Base-by-base conservation (phyloP, 495 filamentous ascomycete species). In the Sabuloglossum arenarium region DNA sequence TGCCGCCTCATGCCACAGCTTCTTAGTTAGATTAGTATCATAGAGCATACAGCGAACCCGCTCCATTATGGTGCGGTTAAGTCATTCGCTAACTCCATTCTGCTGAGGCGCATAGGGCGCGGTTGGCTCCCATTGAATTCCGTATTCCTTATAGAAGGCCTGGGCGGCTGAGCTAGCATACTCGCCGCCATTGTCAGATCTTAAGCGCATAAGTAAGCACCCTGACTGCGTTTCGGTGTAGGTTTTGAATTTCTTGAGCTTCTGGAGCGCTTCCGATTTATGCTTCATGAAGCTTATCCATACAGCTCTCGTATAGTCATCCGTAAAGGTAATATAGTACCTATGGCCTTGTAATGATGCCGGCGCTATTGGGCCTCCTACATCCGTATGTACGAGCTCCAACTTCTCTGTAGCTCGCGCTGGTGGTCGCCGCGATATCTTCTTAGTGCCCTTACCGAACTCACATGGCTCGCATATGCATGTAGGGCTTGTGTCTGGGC, bases 161-260 rank as follows among this genome's bases (percentile, higher is more conserved):
- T 56, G 1, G 3, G 42, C 11, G 11, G 37, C 45, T 23, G 25
- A 6, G 5, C n/a, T 24, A 3, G n/a, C 56, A 24, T 46, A 56
- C 27, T 56, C 54, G 3, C 54, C 37, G 11, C 54, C 54, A 56
- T 56, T 56, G 42, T 56, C 54, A 12, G 47, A 56, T 10, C 29
- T 3, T 27, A 56, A 21, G 5, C 24, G 8, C 29, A 57, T 56
- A 1, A 56, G 9, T 23, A 16, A 9, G 11, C 21, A 37, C 3
- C 30, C n/a, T 10, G 52, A 29, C 27, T 54, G 52, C 3, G 6
- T 29, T 37, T 54, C 25, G 3, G 37, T 25, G 16, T 19, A 42
- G 4, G 10, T 10, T 11, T 32, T 37, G 23, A 54, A 54, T 3
- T 54, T 24, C n/a, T 54, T 30, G 10, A 54, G 24, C 52, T 54